Evolutionary conservation across 139 green algal species (phyloP), one percentile per base, ranked within the genome.

Genomic region (Chlorella sorokiniana): DNA sequence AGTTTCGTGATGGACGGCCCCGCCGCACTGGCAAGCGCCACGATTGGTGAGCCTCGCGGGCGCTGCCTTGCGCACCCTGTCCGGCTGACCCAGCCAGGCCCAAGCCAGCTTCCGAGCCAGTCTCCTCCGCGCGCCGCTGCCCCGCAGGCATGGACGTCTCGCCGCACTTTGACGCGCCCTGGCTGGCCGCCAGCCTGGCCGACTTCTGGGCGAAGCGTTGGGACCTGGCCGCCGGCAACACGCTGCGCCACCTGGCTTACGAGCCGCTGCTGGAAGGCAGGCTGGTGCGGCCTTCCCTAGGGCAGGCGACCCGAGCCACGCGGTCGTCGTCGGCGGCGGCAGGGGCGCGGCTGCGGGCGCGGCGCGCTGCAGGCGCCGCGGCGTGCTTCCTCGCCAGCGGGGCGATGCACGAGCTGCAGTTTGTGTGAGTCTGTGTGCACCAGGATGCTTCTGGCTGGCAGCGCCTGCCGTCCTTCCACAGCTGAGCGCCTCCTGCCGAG

Each of bases 131-230:
- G 14, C 40, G 11, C 33, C 1, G 11, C 62, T 69, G 62, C 2
- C 25, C 10, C 37, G 52, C 76, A 16, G 87, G 89, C 35, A 27
- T 91, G 22, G 27, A n/a, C 0, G 81, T 89, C 4, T 71, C 86
- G 18, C 82, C 83, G 23, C 87, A 92, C 76, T 94, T 94, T 83
- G 73, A 93, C 78, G 35, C 67, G 29, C 85, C 86, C 35, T 87
- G 67, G 42, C 33, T 82, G n/a, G 77, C 87, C 2, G 48, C 76
- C 38, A 85, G 69, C 29, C 48, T 94, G 18, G 51, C 80, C 0
- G 72, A 87, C 35, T 90, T 94, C 31, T 94, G 90, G 90, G 70
- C 69, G 6, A 71, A 74, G 38, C 90, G 90, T 14, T 94, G 90
- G 90, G 90, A 94, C 72, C 59, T 94, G 44, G 88, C 83, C 0